Percentiles rank a stretch among this genome's conserved stretches.
phyloP scores from a whole-genome alignment of 352 stramenopile genomes.

The Phytophthora melonis region DNA sequence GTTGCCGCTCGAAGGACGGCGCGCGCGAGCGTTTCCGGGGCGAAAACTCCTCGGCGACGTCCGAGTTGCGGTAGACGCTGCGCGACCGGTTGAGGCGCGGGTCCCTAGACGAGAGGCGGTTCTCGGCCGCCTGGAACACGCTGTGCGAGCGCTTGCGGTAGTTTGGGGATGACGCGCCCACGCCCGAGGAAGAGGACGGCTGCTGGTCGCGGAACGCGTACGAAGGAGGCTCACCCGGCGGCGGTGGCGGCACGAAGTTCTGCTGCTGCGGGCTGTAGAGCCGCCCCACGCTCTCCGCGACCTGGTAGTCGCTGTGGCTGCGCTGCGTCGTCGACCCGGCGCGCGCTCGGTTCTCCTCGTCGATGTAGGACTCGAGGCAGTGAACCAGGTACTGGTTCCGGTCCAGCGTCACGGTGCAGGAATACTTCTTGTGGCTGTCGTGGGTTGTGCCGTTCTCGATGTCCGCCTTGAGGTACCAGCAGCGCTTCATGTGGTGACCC shows the following conservation, averaged over 20 bases:
- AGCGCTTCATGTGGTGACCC: constrained; percentile 47
- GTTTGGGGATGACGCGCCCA: background rate
- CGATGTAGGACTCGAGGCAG: constrained; percentile 47
- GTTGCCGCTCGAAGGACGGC: constrained; percentile 36
- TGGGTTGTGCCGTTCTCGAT: constrained; percentile 51
- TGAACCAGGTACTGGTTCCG: constrained; percentile 49
- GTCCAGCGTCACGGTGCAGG: constrained; percentile 45
- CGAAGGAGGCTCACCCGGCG: constrained; percentile 10
- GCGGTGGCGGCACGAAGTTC: constrained; percentile 4
- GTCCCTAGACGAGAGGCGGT: constrained; percentile 20
- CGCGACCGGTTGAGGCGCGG: constrained; percentile 40
- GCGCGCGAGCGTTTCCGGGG: constrained; percentile 34
- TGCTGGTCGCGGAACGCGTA: constrained; percentile 30
- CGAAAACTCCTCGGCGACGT: constrained; percentile 29
- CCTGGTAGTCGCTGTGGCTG: constrained; percentile 22
- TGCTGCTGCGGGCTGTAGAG: constrained; percentile 17
- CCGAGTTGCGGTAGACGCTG: constrained; percentile 38
- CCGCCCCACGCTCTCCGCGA: constrained; percentile 16
- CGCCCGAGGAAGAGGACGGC: background rate
- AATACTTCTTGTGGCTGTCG: constrained; percentile 44
- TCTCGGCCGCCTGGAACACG: constrained; percentile 31
- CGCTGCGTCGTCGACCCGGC: constrained; percentile 13
- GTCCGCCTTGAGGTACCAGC: constrained; percentile 53
- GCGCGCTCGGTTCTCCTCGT: constrained; percentile 40
- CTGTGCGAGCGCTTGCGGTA: constrained; percentile 44